Evolutionary conservation across 1,284 basidiomycete genomes (phyloP), one percentile per base, ranked within the genome.

Genomic region (Ceratobasidium sp.): DNA sequence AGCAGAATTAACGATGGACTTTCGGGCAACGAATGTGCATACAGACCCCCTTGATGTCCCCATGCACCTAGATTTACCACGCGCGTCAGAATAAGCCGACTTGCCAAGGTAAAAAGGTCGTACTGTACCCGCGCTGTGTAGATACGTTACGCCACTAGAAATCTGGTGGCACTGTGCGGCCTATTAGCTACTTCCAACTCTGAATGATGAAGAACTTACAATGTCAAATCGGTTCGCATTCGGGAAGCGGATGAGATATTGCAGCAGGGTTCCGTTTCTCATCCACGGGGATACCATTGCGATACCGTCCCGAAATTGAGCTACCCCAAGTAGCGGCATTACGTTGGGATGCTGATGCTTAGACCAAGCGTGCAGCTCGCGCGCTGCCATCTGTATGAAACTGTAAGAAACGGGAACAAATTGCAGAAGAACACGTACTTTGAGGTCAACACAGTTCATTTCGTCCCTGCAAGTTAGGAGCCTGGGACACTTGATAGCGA

Each of bases 271-370:
- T 29, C 54, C 54, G 31, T 27, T 27, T 16, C 13, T 34, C 27
- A 29, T 27, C 54, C 54, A 56, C 9, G 54, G 54, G 27, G 54
- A 56, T 2, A 56, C 31, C 14, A 31, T 56, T 29, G 54, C 54
- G 27, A 56, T 27, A 11, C 24, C 24, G 11, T 31, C 31, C 14
- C 14, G 22, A 56, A 56, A 56, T 16, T 13, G 14, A 1, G 27
- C 54, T 1, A 56, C 16, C 13, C 54, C 54, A 16, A 56, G 6
- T 19, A 56, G 27, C 8, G n/a, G 27, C 14, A 31, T 16, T 27
- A 56, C 11, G 14, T 56, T 56, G 14, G 14, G 14, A 29, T 56
- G 54, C 11, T 2, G 14, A 14, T 16, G 11, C 13, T 56, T 56
- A 6, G 54, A 56, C 54, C 54, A 56, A 6, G 14, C 14, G 13